A percentile compares a stretch with the other conserved stretches of the same genome.
Evolutionary conservation across 345 rosid species (phyloP).

Genomic region (Corchorus olitorius): DNA sequence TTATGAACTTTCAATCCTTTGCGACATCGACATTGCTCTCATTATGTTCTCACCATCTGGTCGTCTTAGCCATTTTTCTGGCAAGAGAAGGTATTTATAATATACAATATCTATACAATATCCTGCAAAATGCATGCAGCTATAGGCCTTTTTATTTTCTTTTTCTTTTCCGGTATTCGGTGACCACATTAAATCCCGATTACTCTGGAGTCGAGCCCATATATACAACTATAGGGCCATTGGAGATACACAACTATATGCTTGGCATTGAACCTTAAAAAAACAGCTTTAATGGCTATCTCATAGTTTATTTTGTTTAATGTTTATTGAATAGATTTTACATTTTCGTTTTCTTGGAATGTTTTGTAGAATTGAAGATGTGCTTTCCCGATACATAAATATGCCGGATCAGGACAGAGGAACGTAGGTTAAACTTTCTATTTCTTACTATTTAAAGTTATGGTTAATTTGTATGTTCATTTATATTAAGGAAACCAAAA

Average conservation of each 20-base stretch:
- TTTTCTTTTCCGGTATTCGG: too few relatives aligned
- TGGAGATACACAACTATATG: too few relatives aligned
- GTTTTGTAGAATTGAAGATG: constrained; percentile 20
- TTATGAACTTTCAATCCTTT: constrained; percentile 75
- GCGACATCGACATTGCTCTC: constrained; percentile 85
- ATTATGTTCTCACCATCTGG: constrained; percentile 77
- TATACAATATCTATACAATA: too few relatives aligned
- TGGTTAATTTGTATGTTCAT: not conserved
- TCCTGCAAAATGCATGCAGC: too few relatives aligned
- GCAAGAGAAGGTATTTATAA: constrained; percentile 54
- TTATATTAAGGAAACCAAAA: not conserved
- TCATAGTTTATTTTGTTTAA: not conserved
- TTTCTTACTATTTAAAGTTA: not conserved
- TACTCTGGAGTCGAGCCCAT: too few relatives aligned
- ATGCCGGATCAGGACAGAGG: constrained; percentile 26
- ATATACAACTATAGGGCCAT: too few relatives aligned
- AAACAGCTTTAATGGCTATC: too few relatives aligned
- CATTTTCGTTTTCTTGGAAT: not conserved
- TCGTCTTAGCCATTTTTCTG: constrained; percentile 75
- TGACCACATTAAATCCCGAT: too few relatives aligned
- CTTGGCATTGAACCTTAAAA: too few relatives aligned
- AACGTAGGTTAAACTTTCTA: not conserved
- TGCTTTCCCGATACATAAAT: constrained; percentile 22
- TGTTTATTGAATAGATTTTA: not conserved
- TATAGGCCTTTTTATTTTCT: too few relatives aligned